Base-by-base conservation (phyloP, 768 basidiomycete genomes). In the Suillus occidentalis region DNA sequence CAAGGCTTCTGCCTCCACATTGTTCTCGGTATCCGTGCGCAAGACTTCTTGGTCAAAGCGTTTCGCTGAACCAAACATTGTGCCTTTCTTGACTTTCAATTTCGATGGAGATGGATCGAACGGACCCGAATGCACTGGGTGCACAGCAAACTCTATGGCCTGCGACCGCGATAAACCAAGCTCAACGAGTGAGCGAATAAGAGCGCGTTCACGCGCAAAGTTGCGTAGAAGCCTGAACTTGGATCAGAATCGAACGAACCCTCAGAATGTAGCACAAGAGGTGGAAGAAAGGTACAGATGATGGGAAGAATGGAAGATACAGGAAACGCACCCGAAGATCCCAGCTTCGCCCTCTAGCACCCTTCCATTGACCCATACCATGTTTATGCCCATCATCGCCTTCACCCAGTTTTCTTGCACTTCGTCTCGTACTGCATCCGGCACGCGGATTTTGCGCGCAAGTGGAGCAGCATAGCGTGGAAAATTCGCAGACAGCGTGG, bases 321-420 rank as follows among this genome's bases (percentile, higher is more conserved):
- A 34, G 45, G 16, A 42, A 57, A 39, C 37, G 10, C 37, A 40
- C 85, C 83, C 85, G 63, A 94, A 90, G 5, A 76, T 73, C 5
- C 68, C 75, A 0, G 90, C 85, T 62, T 89, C 87, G 63, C 92
- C 75, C 49, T 95, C 91, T 10, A 97, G 69, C 16, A 75, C 69
- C 6, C 84, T 80, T 0, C 97, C 97, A 66, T 98, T 98, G 31
- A 97, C 73, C 92, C 93, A 97, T 45, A 89, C 81, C 65, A 84
- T 76, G 72, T 81, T 88, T 43, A 80, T 67, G 1, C 89, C 87
- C 50, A 76, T 79, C 64, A 85, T 79, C 18, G 80, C 84, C 65
- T 82, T 85, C 34, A 22, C 67, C 65, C 85, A 82, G 67, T 94
- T 94, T 9, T 71, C 72, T 25, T 80, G 71, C 7, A 95, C 73